Base-by-base conservation (phyloP, 176 grass and related monocot species). In the Canna indica region DNA sequence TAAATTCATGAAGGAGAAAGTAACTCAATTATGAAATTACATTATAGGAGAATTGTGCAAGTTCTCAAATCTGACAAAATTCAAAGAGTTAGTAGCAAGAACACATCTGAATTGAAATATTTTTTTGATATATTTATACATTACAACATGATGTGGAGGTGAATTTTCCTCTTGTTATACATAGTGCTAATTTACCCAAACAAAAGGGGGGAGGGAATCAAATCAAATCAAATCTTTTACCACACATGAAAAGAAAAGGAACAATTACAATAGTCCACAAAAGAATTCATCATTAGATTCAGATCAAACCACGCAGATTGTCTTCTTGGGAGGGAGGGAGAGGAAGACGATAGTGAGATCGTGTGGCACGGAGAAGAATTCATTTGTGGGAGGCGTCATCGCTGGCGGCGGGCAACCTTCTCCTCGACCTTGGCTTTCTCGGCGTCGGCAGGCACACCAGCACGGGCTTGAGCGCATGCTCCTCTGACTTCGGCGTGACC, bases 301-400 rank as follows among this genome's bases (percentile, higher is more conserved):
- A n/a, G 63, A 50, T 70, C 68, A 66, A 48, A 33, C 60, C 5
- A 36, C 42, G 7, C 73, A 42, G 35, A 76, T 66, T 35, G 60
- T 76, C 73, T 76, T 76, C 59, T 64, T 76, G 16, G 73, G 73
- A 65, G 73, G 73, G 28, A 76, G 73, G 10, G 39, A 0, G 1
- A 48, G 39, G 73, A 76, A 76, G 44, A 65, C 60, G 25, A 60
- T 10, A 17, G 14, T 8, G 2, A 76, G 73, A 50, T 76, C 60
- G 17, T 42, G 59, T 3, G 73, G 73, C 16, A 76, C 73, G 3
- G 38, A 38, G 41, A 18, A 26, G 29, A 66, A 64, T 22, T 17
- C 29, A 17, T 8, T 28, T 35, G 24, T 25, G 1, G 69, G 46
- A 0, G 36, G 34, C 3, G 52, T 3, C 17, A 3, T 7, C 9